Evolutionary conservation across 331 rosid genomes (phyloP), one percentile per base, ranked within the genome.

Genomic region (Telfairia occidentalis): DNA sequence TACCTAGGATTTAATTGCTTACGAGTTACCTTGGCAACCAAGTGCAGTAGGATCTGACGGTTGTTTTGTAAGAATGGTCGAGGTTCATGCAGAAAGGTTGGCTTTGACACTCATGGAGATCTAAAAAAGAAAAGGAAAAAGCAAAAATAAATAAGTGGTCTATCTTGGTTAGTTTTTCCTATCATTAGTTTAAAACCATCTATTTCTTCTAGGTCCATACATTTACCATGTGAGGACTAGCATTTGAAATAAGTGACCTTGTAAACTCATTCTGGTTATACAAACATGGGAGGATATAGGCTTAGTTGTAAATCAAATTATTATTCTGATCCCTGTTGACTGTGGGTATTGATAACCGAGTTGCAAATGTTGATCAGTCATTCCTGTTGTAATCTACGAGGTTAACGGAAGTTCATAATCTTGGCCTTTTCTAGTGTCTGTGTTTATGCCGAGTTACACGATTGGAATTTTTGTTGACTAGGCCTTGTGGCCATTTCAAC

Each of bases 391-490:
- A 16, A 63, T n/a, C 24, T 34, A 1, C 43, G 54, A 69, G 40
- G 26, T 26, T 69, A 69, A 13, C 4, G 26, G 19, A 69, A 42
- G 57, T 69, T 69, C 23, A 69, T 46, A 45, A 69, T 43, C 74
- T 26, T 42, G 57, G 38, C 24, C 26, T 43, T 63, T 26, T 3
- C 0, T 11, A 26, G 57, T 43, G 35, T 69, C 74, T 69, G n/a
- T 69, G 54, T 66, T 26, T 69, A 69, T 45, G 74, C 13, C 0
- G 55, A 69, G 24, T 69, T 69, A 8, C 32, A 43, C 21, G 13
- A 66, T 66, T 66, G 72, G 72, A 10, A n/a, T 38, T n/a, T n/a
- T 65, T 65, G 26, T 64, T 64, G 46, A 64, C 38, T 19, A 11
- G 34, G 34, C 12, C 53, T 5, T 40, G 18, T 21, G 21, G 11